Conservation (phyloP, 306 rosid genomes). For the Rubus parviflorus region DNA sequence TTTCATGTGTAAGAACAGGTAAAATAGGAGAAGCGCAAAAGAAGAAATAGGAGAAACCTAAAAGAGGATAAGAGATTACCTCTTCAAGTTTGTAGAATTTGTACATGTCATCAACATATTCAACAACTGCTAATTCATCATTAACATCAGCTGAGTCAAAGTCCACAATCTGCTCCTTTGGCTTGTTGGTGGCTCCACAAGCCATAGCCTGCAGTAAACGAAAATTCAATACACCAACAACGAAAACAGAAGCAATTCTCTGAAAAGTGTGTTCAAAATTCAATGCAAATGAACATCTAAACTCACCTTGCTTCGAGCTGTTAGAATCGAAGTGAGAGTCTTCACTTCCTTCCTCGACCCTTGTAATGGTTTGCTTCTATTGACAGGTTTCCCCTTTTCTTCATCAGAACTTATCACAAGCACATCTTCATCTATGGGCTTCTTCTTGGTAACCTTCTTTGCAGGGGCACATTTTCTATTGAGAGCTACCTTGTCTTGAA, state of each 20-base stretch:
- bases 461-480: conserved; percentile 20
- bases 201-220: conserved; percentile 50
- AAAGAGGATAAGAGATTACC: conserved; percentile 26
- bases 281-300: not conserved
- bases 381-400: conserved; percentile 22
- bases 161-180: conserved; percentile 36
- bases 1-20: conserved; percentile 6
- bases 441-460: conserved; percentile 25
- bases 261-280: not conserved
- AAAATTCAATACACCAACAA: not conserved
- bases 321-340: conserved; percentile 59
- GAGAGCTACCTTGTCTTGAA: conserved; percentile 15
- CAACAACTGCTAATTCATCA: conserved; percentile 69
- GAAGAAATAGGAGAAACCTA: not conserved
- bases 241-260: too few species aligned
- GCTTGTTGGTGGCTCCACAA: conserved; percentile 42
- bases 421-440: conserved; percentile 20
- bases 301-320: conserved; percentile 77
- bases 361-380: conserved; percentile 24
- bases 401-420: conserved; percentile 53
- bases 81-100: conserved; percentile 58
- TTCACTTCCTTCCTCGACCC: conserved; percentile 41
- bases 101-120: conserved; percentile 72
- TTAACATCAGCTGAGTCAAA: conserved; percentile 54
- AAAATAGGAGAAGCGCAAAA: not conserved